phyloP scores from a whole-genome alignment of 129 eudicot genomes.

The Lonicera japonica region DNA sequence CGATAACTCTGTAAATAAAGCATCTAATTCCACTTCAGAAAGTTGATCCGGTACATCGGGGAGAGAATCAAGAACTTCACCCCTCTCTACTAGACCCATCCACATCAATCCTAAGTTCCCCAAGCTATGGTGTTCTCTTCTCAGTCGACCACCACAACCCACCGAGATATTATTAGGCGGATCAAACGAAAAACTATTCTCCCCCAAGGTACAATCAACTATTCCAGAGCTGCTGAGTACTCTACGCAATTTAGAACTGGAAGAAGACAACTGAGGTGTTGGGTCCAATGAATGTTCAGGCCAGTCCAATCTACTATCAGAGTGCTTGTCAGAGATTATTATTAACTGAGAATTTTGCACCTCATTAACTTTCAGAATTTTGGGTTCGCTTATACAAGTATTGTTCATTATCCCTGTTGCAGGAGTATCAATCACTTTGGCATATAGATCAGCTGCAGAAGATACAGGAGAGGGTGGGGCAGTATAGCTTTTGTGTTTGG shows the following conservation, averaged over 20 bases:
- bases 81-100: conserved; percentile 39
- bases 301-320: conserved; percentile 53
- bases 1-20: conserved; percentile 27
- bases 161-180: conserved; percentile 13
- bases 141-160: conserved; percentile 36
- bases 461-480: conserved; percentile 89
- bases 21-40: conserved; percentile 69
- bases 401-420: conserved; percentile 15
- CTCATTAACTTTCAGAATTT: conserved; percentile 15
- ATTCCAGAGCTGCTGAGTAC: conserved; percentile 56
- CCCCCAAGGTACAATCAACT: conserved; percentile 44
- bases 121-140: conserved; percentile 63
- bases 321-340: conserved; percentile 28
- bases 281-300: conserved; percentile 65
- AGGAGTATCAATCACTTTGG: conserved; percentile 25
- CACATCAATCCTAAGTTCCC: conserved; percentile 54
- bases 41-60: conserved; percentile 47
- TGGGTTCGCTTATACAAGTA: conserved; percentile 10
- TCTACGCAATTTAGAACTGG: conserved; percentile 61
- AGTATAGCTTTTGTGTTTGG: conserved; percentile 66
- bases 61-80: conserved; percentile 35
- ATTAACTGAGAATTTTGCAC: conserved; percentile 24
- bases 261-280: conserved; percentile 44
- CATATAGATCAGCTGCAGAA: conserved; percentile 39
- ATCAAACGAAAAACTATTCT: conserved; percentile 10